Percentiles rank a stretch among this genome's conserved stretches.
These are phyloP conservation scores for Castanea mollissima DNA, from an alignment of 306 rosid species.

Conservation along the genomic window DNA sequence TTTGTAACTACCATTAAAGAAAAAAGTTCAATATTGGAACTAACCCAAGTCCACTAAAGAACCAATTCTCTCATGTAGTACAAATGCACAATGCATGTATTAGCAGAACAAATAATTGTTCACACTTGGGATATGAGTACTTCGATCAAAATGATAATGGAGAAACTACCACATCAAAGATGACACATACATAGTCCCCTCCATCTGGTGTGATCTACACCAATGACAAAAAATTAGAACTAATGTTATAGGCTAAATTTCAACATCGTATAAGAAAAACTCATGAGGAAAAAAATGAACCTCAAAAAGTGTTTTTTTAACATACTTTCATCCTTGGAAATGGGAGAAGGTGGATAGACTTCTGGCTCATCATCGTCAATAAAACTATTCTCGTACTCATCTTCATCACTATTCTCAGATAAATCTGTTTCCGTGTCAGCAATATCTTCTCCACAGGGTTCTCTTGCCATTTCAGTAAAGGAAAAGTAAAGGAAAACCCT, in stretches of 20 bases:
- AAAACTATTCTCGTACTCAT: slow-evolving; percentile 74
- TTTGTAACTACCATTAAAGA: no score
- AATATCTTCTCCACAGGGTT: slow-evolving; percentile 86
- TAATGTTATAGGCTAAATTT: not conserved
- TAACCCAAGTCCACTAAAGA: no score
- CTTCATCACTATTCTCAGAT: slow-evolving; percentile 59
- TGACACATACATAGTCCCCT: not conserved
- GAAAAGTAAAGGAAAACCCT: slow-evolving; percentile 22
- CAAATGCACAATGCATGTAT: no score
- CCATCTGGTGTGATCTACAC: not conserved
- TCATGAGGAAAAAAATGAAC: not conserved
- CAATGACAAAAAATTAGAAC: not conserved
- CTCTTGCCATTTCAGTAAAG: slow-evolving; percentile 52
- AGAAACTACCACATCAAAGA: not conserved
- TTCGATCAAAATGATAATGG: not conserved
- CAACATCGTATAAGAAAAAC: not conserved
- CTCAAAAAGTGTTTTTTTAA: slow-evolving; percentile 1
- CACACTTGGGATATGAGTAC: not conserved
- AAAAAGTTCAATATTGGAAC: no score
- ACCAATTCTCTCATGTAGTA: no score
- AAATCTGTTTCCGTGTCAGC: slow-evolving; percentile 69
- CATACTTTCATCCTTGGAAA: slow-evolving; percentile 45
- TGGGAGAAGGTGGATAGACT: slow-evolving; percentile 43
- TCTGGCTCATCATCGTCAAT: slow-evolving; percentile 54
- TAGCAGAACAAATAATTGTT: not conserved